phyloP scores from a whole-genome alignment of 208 protist genomes.

The Acanthamoeba rhysodes region DNA sequence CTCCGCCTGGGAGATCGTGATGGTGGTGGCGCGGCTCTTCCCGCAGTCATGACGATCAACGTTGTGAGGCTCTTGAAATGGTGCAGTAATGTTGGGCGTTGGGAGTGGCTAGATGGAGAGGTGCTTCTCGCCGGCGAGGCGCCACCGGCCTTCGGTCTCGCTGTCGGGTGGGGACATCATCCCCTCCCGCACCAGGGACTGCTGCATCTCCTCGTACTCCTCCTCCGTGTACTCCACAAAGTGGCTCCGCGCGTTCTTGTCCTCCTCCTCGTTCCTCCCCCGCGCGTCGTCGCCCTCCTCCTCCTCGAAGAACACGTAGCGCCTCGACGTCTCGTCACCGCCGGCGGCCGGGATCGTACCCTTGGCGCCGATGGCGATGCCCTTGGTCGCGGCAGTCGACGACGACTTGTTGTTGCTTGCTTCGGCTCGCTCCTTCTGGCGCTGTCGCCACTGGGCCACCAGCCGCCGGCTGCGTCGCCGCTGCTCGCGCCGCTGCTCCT shows the following conservation, averaged over 20 bases:
- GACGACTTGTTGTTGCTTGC: background rate
- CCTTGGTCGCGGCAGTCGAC: background rate
- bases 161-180: slow-evolving; percentile 30
- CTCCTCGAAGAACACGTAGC: slow-evolving; percentile 11
- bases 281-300: background rate
- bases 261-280: slow-evolving; percentile 36
- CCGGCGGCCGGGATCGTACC: too few species aligned
- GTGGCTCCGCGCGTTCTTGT: background rate
- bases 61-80: too few species aligned
- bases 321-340: background rate
- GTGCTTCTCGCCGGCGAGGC: background rate
- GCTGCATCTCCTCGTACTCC: slow-evolving; percentile 46
- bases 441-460: slow-evolving; percentile 51
- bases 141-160: background rate
- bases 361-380: background rate
- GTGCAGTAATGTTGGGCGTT: too few species aligned
- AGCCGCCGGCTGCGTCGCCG: background rate
- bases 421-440: slow-evolving; percentile 26
- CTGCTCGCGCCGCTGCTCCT: slow-evolving; percentile 10
- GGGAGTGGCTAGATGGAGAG: slow-evolving; percentile 56
- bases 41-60: too few species aligned
- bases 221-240: slow-evolving; percentile 52
- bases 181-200: slow-evolving; percentile 48
- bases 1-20: too few species aligned
- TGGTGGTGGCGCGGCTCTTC: too few species aligned